Base-by-base conservation (phyloP, 2,329 filamentous ascomycete genomes). In the Thelonectria olida region DNA sequence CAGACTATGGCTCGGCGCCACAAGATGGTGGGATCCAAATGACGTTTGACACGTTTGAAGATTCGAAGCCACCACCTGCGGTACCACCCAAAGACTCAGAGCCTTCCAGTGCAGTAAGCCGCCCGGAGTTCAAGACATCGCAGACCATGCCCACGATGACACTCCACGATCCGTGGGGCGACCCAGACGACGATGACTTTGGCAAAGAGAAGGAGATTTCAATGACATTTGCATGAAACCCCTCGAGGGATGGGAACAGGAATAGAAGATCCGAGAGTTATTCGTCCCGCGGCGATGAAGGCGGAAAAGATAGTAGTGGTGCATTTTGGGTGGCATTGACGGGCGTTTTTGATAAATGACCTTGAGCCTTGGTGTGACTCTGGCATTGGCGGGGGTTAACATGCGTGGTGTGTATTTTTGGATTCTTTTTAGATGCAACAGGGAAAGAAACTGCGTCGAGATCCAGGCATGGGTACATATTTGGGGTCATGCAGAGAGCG, bases 181-280 rank as follows among this genome's bases (percentile, higher is more conserved):
- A 86, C 52, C 82, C 87, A 8, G 83, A 85, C 45, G 89, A 92
- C 44, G 86, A 90, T 27, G 85, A 91, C 53, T 91, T 91, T 79
- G 89, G 88, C 17, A 84, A 86, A 71, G 90, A 93, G 75, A 87
- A 88, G 73, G 90, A 93, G 76, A 91, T 95, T 65, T 85, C 86
- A 28, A 91, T 95, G 90, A 93, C 90, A 64, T 95, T 95, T 86
- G 92, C 90, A 76, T 92, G 80, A 67, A 54, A 64, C 31, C 42
- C 38, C 38, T 42, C 28, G 49, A 38, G 10, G 57, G 39, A 39
- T 23, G n/a, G 44, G 59, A 57, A 39, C n/a, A 52, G 27, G 19
- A 28, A n/a, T 20, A 15, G 7, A 27, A 39, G 47, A 42, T 22
- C 15, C 12, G 48, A 39, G 25, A 23, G 54, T 36, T 13, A 23